Evolutionary conservation across 208 protist species (phyloP), one percentile per base, ranked within the genome.

Genomic region (Trypanosoma platydactyli): DNA sequence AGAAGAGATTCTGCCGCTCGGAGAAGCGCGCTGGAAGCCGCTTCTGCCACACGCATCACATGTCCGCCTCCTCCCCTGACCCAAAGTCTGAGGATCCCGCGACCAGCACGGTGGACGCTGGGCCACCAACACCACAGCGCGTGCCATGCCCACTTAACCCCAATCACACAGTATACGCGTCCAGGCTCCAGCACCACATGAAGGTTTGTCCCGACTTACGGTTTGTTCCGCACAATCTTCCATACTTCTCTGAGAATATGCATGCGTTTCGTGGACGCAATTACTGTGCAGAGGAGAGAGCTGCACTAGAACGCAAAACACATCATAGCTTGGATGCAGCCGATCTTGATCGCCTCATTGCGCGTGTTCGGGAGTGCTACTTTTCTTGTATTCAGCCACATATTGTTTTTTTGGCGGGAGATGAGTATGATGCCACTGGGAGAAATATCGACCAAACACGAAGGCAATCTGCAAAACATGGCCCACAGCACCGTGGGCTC

Each of bases 141-240:
- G 80, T 93, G 29, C 79, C 83, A 35, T 93, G 87, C 56, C 87
- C 87, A 9, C 86, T 93, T 66, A 93, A 90, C 64, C 73, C 79
- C 0, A 88, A 89, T 45, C 87, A 92, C 73, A 86, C 81, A 16
- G 79, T 92, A 4, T 92, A 86, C 64, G 75, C 63, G 6, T 72
- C 71, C 2, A 70, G 81, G 22, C 71, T 93, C 50, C 67, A 73
- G 54, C 77, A 81, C 40, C 87, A 93, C 64, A 42, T 90, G n/a
- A 73, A 67, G 53, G 81, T 93, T 16, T 93, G 83, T 52, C 83
- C 87, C 1, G 83, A 93, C 53, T 71, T 88, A 46, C 87, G 87
- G 5, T 76, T 79, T 64, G 61, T 85, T 16, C 56, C 74, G 0
- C 42, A 20, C 6, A 35, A 68, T 38, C 73, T 93, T 25, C 77